phyloP scores from a whole-genome alignment of 768 basidiomycete genomes.

The Auricularia sp. region DNA sequence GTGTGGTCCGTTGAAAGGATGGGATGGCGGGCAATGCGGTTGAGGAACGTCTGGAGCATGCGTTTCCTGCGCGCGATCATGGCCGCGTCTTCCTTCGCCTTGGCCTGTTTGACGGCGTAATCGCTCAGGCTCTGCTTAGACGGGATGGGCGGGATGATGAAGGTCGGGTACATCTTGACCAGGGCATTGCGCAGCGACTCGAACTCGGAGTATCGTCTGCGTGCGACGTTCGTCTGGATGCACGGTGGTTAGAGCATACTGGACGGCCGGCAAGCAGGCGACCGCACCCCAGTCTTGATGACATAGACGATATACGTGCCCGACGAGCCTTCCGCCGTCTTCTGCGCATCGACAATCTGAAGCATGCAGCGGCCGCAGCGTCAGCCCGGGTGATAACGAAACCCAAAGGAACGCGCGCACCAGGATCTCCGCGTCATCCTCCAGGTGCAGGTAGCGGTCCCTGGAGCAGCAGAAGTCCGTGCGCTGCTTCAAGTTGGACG shows the following conservation, averaged over 20 bases:
- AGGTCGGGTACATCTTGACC: constrained; percentile 82
- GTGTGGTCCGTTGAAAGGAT: constrained; percentile 93
- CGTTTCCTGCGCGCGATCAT: constrained; percentile 89
- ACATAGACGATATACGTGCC: constrained; percentile 93
- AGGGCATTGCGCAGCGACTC: constrained; percentile 82
- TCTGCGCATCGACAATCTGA: constrained; percentile 91
- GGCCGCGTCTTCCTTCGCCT: constrained; percentile 90
- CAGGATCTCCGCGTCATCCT: constrained; percentile 71
- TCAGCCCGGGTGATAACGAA: background rate
- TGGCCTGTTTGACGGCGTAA: constrained; percentile 93
- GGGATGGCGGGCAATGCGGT: constrained; percentile 82
- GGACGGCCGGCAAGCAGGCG: constrained; percentile 6
- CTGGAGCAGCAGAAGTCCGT: constrained; percentile 69
- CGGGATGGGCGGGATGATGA: constrained; percentile 96
- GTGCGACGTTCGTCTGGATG: constrained; percentile 63
- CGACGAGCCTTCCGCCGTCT: constrained; percentile 81
- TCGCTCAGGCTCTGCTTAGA: constrained; percentile 93
- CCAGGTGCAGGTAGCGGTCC: constrained; percentile 70
- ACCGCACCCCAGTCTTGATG: constrained; percentile 72
- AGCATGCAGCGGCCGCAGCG: background rate
- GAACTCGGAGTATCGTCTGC: constrained; percentile 95
- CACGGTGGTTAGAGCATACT: constrained; percentile 8
- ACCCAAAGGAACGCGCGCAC: constrained; percentile 32
- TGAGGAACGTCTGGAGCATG: constrained; percentile 92
- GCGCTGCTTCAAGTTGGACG: constrained; percentile 20